Conservation (phyloP, 2,329 filamentous ascomycete genomes). For the Diplocarpon mali region DNA sequence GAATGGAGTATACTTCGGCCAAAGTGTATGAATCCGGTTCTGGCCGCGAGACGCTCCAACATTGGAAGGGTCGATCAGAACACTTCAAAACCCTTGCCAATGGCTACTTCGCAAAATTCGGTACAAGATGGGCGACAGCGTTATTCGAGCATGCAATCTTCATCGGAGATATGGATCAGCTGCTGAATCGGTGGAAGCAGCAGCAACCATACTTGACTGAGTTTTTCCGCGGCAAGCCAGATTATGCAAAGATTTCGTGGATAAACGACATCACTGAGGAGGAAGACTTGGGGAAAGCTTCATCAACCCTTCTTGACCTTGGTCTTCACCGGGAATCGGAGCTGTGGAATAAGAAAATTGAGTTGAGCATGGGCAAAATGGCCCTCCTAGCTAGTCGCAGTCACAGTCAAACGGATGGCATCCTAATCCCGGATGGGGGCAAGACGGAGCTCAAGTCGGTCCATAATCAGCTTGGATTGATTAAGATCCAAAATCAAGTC, state of each 20-base stretch:
- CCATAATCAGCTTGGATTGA: slow-evolving; percentile 28
- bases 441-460: slow-evolving; percentile 29
- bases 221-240: slow-evolving; percentile 62
- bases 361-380: slow-evolving; percentile 82
- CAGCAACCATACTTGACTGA: slow-evolving; percentile 60
- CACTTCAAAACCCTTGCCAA: slow-evolving; percentile 24
- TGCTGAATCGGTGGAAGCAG: slow-evolving; percentile 63
- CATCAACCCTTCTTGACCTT: slow-evolving; percentile 56
- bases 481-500: slow-evolving; percentile 69
- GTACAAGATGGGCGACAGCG: slow-evolving; percentile 47
- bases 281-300: slow-evolving; percentile 63
- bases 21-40: slow-evolving; percentile 5
- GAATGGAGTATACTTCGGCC: slow-evolving; percentile 10
- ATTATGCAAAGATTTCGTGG: slow-evolving; percentile 75
- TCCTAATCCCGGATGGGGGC: slow-evolving; percentile 15
- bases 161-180: slow-evolving; percentile 50
- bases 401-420: slow-evolving; percentile 30
- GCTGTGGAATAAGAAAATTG: slow-evolving; percentile 87
- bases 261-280: slow-evolving; percentile 83
- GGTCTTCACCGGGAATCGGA: slow-evolving; percentile 64
- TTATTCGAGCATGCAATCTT: slow-evolving; percentile 71
- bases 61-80: slow-evolving; percentile 3
- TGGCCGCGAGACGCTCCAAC: slow-evolving; percentile 4
- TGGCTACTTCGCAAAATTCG: slow-evolving; percentile 39
- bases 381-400: slow-evolving; percentile 53